Base-by-base conservation (phyloP, 192 early-diverging fungal species). In the Coemansia javaensis region DNA sequence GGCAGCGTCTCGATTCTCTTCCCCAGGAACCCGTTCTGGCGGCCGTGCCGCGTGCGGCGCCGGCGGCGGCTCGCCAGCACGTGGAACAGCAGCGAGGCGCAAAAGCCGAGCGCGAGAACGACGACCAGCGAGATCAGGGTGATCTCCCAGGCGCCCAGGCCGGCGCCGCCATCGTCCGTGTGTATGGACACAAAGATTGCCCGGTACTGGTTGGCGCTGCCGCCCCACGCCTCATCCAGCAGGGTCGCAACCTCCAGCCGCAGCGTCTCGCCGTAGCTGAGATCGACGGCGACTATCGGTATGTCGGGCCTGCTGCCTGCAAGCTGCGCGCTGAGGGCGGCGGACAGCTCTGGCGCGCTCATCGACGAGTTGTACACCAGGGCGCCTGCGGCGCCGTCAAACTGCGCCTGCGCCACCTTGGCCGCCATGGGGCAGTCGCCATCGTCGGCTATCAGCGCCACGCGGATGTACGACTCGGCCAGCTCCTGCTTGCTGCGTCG, bases 111-210 rank as follows among this genome's bases (percentile, higher is more conserved):
- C 1, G 60, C 66, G 14, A 75, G 60, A 11, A 75, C 40, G 23
- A 58, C 57, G 4, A 75, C 72, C 10, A 75, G 40, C 3, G 61
- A 39, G 23, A 75, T 68, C 13, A 75, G 60, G 11, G 66, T 56
- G 16, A 75, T 55, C 45, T 75, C 72, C 72, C 72, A 75, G 6
- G 37, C 66, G 23, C 57, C 68, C 36, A 75, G 41, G 18, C 37
- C 48, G 38, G 66, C 70, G 32, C 21, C 22, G 14, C 66, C 63
- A 12, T 58, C 63, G 3, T 51, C 58, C 3, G 53, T 25, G 20
- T 58, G 66, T n/a, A 74, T 52, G 22, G 70, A 66, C 0, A 59
- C 70, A 58, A 74, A 74, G 8, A 74, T 74, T 11, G 70, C 70
- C 7, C 70, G 58, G 12, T 42, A 53, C 17, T 51, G 63, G 27